Evolutionary conservation across 2,329 filamentous ascomycete genomes (phyloP), one percentile per base, ranked within the genome.

Genomic region (Phialophora chinensis): DNA sequence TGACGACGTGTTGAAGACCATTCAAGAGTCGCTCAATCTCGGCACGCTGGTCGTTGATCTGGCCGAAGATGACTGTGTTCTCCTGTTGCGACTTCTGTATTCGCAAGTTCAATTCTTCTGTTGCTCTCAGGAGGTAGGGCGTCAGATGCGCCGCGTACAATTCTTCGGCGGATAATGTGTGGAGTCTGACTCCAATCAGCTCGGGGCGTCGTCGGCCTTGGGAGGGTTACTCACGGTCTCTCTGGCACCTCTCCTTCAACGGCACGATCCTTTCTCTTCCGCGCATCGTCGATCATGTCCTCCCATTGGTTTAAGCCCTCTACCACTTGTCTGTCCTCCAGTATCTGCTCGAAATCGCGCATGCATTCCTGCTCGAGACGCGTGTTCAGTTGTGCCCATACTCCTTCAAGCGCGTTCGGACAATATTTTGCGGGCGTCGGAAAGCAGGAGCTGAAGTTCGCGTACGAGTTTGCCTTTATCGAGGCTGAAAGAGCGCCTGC

Each of bases 381-480:
- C 59, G 82, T 81, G 50, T 85, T 85, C 69, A 89, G 81, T 69
- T 88, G 85, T 62, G 82, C 79, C 77, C 86, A 86, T 25, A 90
- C 79, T 3, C 81, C 80, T 72, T 87, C 83, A 65, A 90, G 73
- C 50, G 82, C 83, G 29, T 83, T 83, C 1, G 86, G 84, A 11
- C 85, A 85, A 72, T 87, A 80, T 72, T 81, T 79, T 20, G 87
- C 85, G 1, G 86, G 84, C 0, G 87, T 90, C 0, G 87, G 87
- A 70, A 89, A 89, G 72, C 87, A 90, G 27, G 85, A 79, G 0
- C 85, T 82, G 74, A 89, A 90, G 72, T 88, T 88, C 57, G 80
- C 78, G 74, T 87, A 85, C 10, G 82, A 86, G 75, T 86, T 87
- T 60, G 86, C 86, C 68, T 85, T 84, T n/a, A 89, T 75, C 0